Evolutionary conservation across 495 filamentous ascomycete genomes (phyloP).

Genomic region (Xylaria palmicola): DNA sequence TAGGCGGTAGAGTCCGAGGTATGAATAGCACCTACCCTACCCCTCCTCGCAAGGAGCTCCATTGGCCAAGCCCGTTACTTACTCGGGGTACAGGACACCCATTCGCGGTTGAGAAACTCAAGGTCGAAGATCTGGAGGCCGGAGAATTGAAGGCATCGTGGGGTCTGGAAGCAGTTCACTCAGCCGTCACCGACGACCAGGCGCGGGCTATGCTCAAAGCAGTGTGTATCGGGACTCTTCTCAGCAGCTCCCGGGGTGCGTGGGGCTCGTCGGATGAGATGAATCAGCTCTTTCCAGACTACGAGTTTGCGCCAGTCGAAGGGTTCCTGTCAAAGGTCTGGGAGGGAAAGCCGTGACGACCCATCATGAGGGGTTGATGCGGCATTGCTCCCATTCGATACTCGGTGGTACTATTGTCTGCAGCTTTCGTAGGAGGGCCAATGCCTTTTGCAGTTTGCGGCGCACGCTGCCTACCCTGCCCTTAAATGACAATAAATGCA

Average conservation of each 20-base stretch:
- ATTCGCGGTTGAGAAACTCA: constrained; percentile 47
- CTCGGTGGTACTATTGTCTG: no score
- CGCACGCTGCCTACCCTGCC: no score
- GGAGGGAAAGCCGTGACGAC: constrained; percentile 32
- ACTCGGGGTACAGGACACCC: constrained; percentile 25
- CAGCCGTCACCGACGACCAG: constrained; percentile 43
- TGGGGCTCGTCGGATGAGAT: constrained; percentile 50
- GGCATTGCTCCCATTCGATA: not conserved
- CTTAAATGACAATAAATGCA: no score
- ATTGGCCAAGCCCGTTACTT: not conserved
- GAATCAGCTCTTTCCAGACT: constrained; percentile 54
- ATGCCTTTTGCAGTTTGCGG: no score
- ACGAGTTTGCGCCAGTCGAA: constrained; percentile 47
- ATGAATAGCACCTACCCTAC: constrained; percentile 2
- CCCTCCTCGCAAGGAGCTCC: not conserved
- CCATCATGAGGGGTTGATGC: not conserved
- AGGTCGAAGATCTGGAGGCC: constrained; percentile 44
- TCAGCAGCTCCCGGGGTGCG: constrained; percentile 39
- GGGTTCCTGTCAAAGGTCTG: constrained; percentile 50
- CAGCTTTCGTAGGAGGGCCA: no score
- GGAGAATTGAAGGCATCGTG: constrained; percentile 48
- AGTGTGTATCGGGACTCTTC: constrained; percentile 39
- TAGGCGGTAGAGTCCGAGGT: constrained; percentile 55
- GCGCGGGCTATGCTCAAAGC: constrained; percentile 30
- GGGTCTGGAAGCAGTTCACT: constrained; percentile 41